phyloP scores from a whole-genome alignment of 2,329 filamentous ascomycete species.

The Lithohypha guttulata region DNA sequence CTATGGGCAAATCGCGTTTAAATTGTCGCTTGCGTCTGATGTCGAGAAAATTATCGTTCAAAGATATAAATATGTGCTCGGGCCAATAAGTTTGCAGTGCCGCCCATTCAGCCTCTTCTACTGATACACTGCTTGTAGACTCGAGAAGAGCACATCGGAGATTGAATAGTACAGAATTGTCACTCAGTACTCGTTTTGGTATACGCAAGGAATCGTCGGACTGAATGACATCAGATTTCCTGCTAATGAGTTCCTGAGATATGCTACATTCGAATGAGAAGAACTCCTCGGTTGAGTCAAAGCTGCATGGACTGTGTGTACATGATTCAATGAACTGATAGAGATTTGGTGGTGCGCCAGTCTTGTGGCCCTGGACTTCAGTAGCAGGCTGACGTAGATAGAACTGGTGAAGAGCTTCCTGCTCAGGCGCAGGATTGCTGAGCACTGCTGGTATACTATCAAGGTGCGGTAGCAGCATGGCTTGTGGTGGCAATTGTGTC shows the following conservation, averaged over 20 bases:
- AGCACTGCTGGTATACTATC: background rate
- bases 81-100: slow-evolving; percentile 61
- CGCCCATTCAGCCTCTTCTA: slow-evolving; percentile 49
- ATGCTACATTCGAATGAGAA: slow-evolving; percentile 31
- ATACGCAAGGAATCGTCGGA: slow-evolving; percentile 21
- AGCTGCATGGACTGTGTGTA: slow-evolving; percentile 23
- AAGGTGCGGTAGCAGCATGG: slow-evolving; percentile 1
- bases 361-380: slow-evolving; percentile 26
- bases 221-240: slow-evolving; percentile 6
- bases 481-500: background rate
- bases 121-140: background rate
- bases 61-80: slow-evolving; percentile 52
- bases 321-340: slow-evolving; percentile 30
- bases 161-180: slow-evolving; percentile 1
- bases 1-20: slow-evolving; percentile 63
- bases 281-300: slow-evolving; percentile 22
- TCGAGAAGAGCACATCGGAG: background rate
- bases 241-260: slow-evolving; percentile 19
- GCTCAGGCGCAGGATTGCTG: slow-evolving; percentile 32
- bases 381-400: slow-evolving; percentile 43
- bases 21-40: slow-evolving; percentile 61
- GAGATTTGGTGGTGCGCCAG: slow-evolving; percentile 20
- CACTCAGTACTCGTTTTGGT: background rate
- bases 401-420: slow-evolving; percentile 48
- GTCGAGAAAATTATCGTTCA: slow-evolving; percentile 49